Base-by-base conservation (phyloP, 2,329 filamentous ascomycete genomes). In the Diaporthe sp. region DNA sequence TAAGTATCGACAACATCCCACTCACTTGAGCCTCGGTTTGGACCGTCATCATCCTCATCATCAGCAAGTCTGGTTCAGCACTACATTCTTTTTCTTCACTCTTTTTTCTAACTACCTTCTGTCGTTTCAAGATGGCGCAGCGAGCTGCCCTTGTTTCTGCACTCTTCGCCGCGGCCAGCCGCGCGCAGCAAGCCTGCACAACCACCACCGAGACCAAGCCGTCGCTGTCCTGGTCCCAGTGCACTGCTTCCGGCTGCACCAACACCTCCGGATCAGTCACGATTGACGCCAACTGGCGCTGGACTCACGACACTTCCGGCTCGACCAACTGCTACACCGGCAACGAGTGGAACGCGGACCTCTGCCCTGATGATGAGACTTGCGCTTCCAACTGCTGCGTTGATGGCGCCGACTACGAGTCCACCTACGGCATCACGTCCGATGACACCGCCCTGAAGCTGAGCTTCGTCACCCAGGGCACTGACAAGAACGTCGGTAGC, bases 251-350 rank as follows among this genome's bases (percentile, higher is more conserved):
- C 73, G 88, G 89, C 74, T 92, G 90, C 84, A 86, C 83, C 35
- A 83, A 81, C 71, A 85, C 89, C 77, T 78, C 80, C 54, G 89
- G 87, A 55, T 87, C 86, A 47, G 84, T 92, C 57, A 88, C 88
- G 71, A 82, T 92, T 78, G 90, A 92, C 76, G 81, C 89, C 78
- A 92, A 91, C 84, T 92, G 89, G 89, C 87, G 90, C 75, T 92
- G 90, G 90, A 84, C 89, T 74, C 89, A 91, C 82, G 80, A 80
- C 25, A 81, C 83, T 69, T 77, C 80, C 7, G 83, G 85, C 70
- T 84, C 82, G 76, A 88, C 84, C 78, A 91, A 91, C 84, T 91
- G 89, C 84, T 91, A 90, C 82, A 86, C 82, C 6, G 89, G 88
- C 67, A 90, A 90, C 81, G 79, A 80, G 64, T 76, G 71, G 80